These are phyloP conservation scores for Hawksworthiomyces lignivorus DNA, from an alignment of 2,329 filamentous ascomycete species.

Conservation along the genomic window DNA sequence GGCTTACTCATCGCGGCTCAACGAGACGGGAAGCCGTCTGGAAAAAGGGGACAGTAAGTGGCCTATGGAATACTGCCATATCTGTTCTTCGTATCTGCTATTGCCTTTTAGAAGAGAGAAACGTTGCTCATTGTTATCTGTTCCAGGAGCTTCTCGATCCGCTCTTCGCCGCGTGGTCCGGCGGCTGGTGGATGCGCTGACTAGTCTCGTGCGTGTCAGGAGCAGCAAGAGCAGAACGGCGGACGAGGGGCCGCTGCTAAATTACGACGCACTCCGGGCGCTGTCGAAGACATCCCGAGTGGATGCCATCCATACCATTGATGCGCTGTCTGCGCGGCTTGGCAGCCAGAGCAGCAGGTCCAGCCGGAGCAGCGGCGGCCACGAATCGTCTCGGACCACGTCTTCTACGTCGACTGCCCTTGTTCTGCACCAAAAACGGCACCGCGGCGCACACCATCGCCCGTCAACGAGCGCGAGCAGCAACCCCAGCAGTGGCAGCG, in stretches of 20 bases:
- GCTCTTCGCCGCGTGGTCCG: slow-evolving; percentile 33
- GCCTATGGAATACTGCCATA: no score
- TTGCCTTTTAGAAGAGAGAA: neutral
- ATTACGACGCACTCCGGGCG: slow-evolving; percentile 38
- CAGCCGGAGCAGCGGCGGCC: neutral
- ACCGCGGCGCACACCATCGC: no score
- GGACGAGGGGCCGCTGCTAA: slow-evolving; percentile 24
- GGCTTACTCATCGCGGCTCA: slow-evolving; percentile 34
- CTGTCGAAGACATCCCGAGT: slow-evolving; percentile 39
- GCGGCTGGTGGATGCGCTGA: slow-evolving; percentile 34
- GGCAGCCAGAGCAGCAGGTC: slow-evolving; percentile 5
- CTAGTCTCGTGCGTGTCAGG: slow-evolving; percentile 29
- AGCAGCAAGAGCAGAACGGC: slow-evolving; percentile 18
- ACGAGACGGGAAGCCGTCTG: slow-evolving; percentile 33
- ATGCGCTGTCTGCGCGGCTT: slow-evolving; percentile 33
- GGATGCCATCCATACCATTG: slow-evolving; percentile 42
- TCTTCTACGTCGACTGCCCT: no score
- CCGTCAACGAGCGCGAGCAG: no score
- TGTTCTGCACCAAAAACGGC: no score
- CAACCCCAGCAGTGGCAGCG: slow-evolving; percentile 13
- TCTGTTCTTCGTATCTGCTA: no score
- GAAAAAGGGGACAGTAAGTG: slow-evolving; percentile 43
- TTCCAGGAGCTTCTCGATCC: slow-evolving; percentile 29
- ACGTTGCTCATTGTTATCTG: neutral
- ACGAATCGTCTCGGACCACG: no score